A percentile compares a stretch with the other conserved stretches of the same genome.
phyloP scores from a whole-genome alignment of 169 alveolate genomes.

The Cytauxzoon felis region DNA sequence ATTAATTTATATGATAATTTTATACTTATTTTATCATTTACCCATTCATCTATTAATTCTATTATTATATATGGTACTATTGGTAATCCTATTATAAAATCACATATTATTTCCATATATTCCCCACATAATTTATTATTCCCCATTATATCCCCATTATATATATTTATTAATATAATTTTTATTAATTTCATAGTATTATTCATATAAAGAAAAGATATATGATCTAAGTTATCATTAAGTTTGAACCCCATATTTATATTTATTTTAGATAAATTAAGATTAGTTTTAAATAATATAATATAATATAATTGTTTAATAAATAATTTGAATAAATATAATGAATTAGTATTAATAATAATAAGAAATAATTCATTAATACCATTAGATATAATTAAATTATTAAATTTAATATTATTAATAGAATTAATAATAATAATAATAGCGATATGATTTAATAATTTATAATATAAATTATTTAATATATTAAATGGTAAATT shows the following conservation, averaged over 20 bases:
- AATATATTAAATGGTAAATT: constrained; percentile 10
- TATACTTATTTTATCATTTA: constrained; percentile 6
- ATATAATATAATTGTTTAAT: not conserved
- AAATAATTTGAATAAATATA: not conserved
- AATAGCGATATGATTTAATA: constrained; percentile 45
- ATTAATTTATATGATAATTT: constrained; percentile 47
- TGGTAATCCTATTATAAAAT: constrained; percentile 40
- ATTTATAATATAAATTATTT: constrained; percentile 6
- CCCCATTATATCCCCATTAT: constrained; percentile 12
- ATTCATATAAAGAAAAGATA: too few species aligned
- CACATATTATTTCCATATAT: constrained; percentile 26
- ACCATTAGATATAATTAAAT: too few species aligned
- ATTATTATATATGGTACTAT: constrained; percentile 21
- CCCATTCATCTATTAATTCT: constrained; percentile 24
- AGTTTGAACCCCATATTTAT: not conserved
- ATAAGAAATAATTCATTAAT: not conserved
- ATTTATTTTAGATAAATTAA: not conserved
- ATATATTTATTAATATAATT: not conserved
- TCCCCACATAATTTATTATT: constrained; percentile 24
- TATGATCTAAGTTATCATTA: not conserved
- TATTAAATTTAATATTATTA: too few species aligned
- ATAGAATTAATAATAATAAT: too few species aligned
- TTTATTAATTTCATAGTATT: not conserved
- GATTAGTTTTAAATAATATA: not conserved
- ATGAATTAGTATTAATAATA: not conserved